Base-by-base conservation (phyloP, 2,329 filamentous ascomycete species). In the Lizonia empirigonia region DNA sequence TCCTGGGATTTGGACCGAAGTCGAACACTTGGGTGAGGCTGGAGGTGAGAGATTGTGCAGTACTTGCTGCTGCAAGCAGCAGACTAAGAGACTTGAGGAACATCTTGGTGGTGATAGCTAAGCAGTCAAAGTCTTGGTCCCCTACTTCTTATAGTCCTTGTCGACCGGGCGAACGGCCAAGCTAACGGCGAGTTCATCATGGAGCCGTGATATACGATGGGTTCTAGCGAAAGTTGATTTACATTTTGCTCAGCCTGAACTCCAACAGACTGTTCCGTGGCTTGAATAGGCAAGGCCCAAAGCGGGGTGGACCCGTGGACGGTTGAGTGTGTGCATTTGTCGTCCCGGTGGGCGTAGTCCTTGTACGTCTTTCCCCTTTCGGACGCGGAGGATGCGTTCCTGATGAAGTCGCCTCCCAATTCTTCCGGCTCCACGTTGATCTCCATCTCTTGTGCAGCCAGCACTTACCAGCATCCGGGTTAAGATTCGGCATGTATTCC, bases 1-100 rank as follows among this genome's bases (percentile, higher is more conserved):
- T 70, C 4, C 64, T 61, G 8, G 69, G 68, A 27, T 72, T 71
- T 2, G 67, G 65, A 3, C 69, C 68, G 24, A 70, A 71, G 35
- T 64, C 42, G 27, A 52, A 59, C 34, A 70, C 50, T 35, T 69
- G 56, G 1, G 65, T 69, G 19, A 71, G 59, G 7, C 41, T 59
- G 0, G 68, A 69, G 20, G 56, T 65, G 18, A 69, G 60, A 3
- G 55, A 24, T 33, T 69, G 64, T 9, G 62, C 59, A 1, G 54
- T 54, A 13, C 52, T 51, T 19, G 42, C 29, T 22, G 49, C 58
- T 29, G 56, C 59, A 7, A 64, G 29, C 12, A 68, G 45, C 13
- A 60, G 27, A 7, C 54, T 36, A 15, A 55, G 3, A 18, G 42
- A 37, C 8, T 47, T 52, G 13, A 52, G 9, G 7, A 47, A 22